Evolutionary conservation across 495 filamentous ascomycete genomes (phyloP).

Genomic region (Letharia lupina): DNA sequence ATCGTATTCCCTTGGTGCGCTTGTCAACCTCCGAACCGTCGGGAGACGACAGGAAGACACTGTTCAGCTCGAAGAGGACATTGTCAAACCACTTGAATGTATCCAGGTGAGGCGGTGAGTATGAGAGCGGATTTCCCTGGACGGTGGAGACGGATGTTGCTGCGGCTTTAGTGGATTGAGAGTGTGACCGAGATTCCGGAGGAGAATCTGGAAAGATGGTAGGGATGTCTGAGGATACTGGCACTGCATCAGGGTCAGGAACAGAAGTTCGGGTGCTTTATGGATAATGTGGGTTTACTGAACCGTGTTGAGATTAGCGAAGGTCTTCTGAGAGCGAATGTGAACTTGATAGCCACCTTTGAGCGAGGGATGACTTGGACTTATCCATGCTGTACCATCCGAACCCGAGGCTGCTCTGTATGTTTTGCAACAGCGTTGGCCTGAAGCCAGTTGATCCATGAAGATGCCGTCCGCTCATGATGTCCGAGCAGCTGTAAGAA

Average conservation of each 20-base stretch:
- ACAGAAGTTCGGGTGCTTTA: background rate
- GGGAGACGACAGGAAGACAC: background rate
- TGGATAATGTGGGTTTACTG: no score
- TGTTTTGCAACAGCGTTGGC: no score
- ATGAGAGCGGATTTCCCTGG: background rate
- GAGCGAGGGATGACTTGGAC: no score
- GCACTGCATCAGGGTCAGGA: background rate
- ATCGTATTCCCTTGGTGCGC: background rate
- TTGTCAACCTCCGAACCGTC: background rate
- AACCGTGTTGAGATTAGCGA: no score
- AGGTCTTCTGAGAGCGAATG: no score
- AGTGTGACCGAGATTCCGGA: background rate
- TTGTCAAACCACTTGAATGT: background rate
- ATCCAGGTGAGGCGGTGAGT: background rate
- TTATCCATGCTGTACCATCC: no score
- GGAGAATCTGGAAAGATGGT: background rate
- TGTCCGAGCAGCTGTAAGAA: no score
- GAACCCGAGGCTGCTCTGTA: no score
- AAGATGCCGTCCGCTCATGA: background rate
- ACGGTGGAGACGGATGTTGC: background rate
- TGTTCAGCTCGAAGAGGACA: background rate
- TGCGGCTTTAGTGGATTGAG: background rate
- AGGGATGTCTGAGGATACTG: background rate
- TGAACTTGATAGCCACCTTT: no score
- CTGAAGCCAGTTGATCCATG: no score